phyloP scores from a whole-genome alignment of 2,329 filamentous ascomycete genomes.

The Leptodontidium sp. region DNA sequence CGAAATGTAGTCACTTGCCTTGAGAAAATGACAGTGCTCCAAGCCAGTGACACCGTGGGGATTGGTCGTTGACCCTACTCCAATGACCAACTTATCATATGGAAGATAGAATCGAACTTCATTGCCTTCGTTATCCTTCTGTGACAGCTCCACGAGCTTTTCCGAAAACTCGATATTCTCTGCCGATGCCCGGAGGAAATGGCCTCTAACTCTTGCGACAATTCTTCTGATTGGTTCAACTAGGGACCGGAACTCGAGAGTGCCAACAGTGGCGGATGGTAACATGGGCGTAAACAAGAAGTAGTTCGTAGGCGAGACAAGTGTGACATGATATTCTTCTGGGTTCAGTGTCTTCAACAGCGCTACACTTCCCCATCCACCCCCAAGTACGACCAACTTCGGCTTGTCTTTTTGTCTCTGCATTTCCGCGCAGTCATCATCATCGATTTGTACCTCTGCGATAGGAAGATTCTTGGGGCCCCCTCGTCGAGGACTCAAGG shows the following conservation, averaged over 20 bases:
- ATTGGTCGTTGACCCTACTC: constrained; percentile 91
- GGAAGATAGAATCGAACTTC: constrained; percentile 88
- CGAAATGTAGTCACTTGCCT: constrained; percentile 50
- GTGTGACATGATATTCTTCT: constrained; percentile 93
- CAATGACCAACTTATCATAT: constrained; percentile 95
- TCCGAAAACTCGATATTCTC: constrained; percentile 91
- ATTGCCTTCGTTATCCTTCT: constrained; percentile 74
- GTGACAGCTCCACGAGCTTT: constrained; percentile 87
- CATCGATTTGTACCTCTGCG: constrained; percentile 85
- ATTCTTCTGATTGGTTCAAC: constrained; percentile 94
- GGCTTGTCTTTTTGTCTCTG: constrained; percentile 84
- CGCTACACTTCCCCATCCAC: constrained; percentile 94
- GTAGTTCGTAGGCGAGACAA: constrained; percentile 94
- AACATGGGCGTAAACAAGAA: constrained; percentile 99
- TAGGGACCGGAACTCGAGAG: constrained; percentile 86
- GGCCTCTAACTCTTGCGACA: constrained; percentile 77
- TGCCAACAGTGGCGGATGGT: constrained; percentile 95
- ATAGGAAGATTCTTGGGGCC: constrained; percentile 97
- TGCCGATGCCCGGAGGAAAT: constrained; percentile 88
- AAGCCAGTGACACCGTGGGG: constrained; percentile 95
- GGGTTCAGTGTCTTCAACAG: constrained; percentile 89
- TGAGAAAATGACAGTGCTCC: constrained; percentile 93
- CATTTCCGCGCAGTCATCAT: constrained; percentile 80
- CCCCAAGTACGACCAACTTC: constrained; percentile 88
- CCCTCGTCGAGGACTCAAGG: constrained; percentile 80